Evolutionary conservation across 768 basidiomycete species (phyloP).

Genomic region (Pleurotus sapidus): DNA sequence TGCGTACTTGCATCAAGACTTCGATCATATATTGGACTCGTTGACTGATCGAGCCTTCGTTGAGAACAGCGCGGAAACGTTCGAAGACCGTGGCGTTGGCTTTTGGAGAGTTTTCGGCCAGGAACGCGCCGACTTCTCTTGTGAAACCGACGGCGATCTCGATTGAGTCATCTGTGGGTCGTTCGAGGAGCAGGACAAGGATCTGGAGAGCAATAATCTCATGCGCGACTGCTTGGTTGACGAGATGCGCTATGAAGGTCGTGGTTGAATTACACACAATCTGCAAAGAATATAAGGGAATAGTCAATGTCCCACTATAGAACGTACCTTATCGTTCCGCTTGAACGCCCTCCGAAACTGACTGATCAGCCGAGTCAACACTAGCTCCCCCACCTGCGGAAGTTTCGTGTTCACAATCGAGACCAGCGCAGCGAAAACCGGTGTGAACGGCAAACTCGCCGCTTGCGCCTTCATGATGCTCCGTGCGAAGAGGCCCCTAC

Average conservation of each 20-base stretch:
- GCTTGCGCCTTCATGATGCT: conserved; percentile 99
- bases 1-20: conserved; percentile 97
- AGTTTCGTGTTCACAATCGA: conserved; percentile 97
- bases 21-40: conserved; percentile 99
- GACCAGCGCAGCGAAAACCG: conserved; percentile 92
- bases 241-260: conserved; percentile 87
- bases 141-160: conserved; percentile 98
- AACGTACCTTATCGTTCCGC: conserved; percentile 92
- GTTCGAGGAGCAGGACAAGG: conserved; percentile 91
- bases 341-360: conserved; percentile 96
- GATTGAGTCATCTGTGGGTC: conserved; percentile 95
- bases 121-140: conserved; percentile 94
- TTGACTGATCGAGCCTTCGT: conserved; percentile 93
- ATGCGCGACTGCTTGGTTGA: conserved; percentile 91
- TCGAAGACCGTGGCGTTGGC: conserved; percentile 95
- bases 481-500: conserved; percentile 87
- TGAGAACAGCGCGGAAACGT: conserved; percentile 93
- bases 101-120: conserved; percentile 90
- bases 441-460: conserved; percentile 95
- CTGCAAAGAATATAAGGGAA: conserved; percentile 33
- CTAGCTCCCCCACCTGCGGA: conserved; percentile 92
- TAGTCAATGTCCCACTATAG: neutral
- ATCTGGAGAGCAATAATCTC: conserved; percentile 95
- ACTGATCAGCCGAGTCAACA: conserved; percentile 85
- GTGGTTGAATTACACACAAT: conserved; percentile 92